Base-by-base conservation (phyloP, 192 early-diverging fungal species). In the Coemansia sp. region DNA sequence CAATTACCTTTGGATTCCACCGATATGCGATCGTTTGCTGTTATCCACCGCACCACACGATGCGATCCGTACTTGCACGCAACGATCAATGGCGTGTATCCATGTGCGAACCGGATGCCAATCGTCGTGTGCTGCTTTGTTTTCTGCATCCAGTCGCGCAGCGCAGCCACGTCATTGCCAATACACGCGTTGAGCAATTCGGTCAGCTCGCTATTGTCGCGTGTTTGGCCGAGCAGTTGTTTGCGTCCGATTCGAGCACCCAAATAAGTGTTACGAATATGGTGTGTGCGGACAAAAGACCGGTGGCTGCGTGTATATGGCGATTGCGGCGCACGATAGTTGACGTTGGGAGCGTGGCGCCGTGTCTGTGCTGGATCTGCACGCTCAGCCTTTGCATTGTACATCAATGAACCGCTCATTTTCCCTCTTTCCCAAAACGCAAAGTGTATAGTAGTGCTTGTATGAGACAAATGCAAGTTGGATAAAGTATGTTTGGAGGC, bases 61-160 rank as follows among this genome's bases (percentile, higher is more conserved):
- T 49, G 45, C 19, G 76, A 64, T 29, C 64, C 65, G 58, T 73
- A 63, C 43, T 52, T 64, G 64, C 70, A 69, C 2, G 76, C 76
- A 45, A 69, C 64, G 49, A 70, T 73, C 27, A 79, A 72, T 17
- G 58, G 72, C 22, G 67, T 70, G 17, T 43, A 43, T 10, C 62
- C 67, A 49, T 69, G 49, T 9, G 49, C 41, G 35, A 70, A 63
- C 29, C 62, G n/a, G 15, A 62, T 47, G 14, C 47, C 54, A 4
- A 27, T 37, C 7, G 60, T 59, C 38, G 60, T 48, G 27, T n/a
- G 38, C 23, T 3, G 19, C 23, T 52, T 45, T 12, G 45, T 55
- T 24, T 50, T 52, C 12, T 32, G 61, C 63, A 64, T 47, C 29
- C 60, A 38, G 29, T 29, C 11, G 19, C 63, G 21, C 23, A 78